Percentiles rank a stretch among this genome's conserved stretches.
Conservation (phyloP, 2,329 filamentous ascomycete genomes). For the Diaporthe sp. region DNA sequence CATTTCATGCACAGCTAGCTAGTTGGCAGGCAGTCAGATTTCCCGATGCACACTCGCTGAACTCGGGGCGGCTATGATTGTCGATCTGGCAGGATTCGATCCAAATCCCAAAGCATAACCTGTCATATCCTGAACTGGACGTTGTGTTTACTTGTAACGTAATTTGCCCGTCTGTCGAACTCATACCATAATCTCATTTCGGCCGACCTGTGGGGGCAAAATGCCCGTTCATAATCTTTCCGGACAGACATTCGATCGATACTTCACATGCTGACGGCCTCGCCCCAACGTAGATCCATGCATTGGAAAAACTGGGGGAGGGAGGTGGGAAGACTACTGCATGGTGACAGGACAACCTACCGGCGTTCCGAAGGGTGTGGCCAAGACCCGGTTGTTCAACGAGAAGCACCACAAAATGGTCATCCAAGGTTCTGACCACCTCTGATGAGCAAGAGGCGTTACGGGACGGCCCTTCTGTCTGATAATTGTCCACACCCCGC, state of each 20-base stretch:
- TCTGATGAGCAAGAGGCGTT: not conserved
- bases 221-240: not conserved
- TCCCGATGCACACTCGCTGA: not conserved
- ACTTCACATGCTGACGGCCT: not conserved
- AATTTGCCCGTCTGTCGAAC: not conserved
- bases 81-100: not conserved
- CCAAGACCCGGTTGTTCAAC: not conserved
- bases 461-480: constrained; percentile 23
- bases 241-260: not conserved
- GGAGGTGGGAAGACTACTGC: not conserved
- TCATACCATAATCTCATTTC: not conserved
- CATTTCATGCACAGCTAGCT: not conserved
- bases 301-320: not conserved
- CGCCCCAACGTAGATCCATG: not conserved
- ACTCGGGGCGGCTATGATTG: not conserved
- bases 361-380: not conserved
- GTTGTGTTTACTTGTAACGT: no score
- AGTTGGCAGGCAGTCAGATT: not conserved
- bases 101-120: not conserved
- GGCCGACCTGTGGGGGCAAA: not conserved
- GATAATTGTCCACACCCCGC: not conserved
- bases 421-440: constrained; percentile 24
- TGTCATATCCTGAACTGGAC: not conserved
- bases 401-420: constrained; percentile 5
- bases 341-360: not conserved